Evolutionary conservation across 192 early-diverging fungal species (phyloP).

Genomic region (Dissophora globulifera): DNA sequence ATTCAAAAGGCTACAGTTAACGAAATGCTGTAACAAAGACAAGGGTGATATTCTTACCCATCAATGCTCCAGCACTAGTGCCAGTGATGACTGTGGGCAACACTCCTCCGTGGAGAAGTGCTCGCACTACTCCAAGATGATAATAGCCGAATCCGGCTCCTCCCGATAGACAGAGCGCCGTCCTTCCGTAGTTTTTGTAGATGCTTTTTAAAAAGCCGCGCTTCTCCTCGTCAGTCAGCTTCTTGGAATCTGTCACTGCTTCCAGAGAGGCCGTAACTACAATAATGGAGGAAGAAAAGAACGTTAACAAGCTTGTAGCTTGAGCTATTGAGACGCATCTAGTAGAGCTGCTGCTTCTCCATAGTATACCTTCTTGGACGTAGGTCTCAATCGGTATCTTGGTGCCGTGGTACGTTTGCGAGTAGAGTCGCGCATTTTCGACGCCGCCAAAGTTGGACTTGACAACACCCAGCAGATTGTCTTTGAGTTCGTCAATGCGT

Average conservation of each 20-base stretch:
- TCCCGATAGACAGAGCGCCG: constrained; percentile 83
- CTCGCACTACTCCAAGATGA: constrained; percentile 77
- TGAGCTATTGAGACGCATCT: too few species aligned
- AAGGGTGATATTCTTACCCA: constrained; percentile 45
- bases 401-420: constrained; percentile 78
- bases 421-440: constrained; percentile 79
- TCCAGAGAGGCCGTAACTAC: constrained; percentile 62
- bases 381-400: constrained; percentile 76
- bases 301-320: too few species aligned
- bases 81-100: constrained; percentile 84
- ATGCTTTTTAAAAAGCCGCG: constrained; percentile 68
- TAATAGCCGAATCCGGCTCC: constrained; percentile 79
- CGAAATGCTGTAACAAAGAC: too few species aligned
- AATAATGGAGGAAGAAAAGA: too few species aligned
- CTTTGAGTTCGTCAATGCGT: constrained; percentile 57
- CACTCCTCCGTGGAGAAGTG: constrained; percentile 72
- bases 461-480: constrained; percentile 66
- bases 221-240: constrained; percentile 66
- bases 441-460: constrained; percentile 83
- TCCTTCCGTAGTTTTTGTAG: constrained; percentile 74
- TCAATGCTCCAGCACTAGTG: constrained; percentile 71
- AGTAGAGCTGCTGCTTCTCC: background rate
- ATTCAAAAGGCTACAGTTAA: too few species aligned
- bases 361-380: constrained; percentile 69
- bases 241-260: constrained; percentile 32